These are phyloP conservation scores for Colletotrichum liriopes DNA, from an alignment of 2,329 filamentous ascomycete genomes.

Conservation along the genomic window DNA sequence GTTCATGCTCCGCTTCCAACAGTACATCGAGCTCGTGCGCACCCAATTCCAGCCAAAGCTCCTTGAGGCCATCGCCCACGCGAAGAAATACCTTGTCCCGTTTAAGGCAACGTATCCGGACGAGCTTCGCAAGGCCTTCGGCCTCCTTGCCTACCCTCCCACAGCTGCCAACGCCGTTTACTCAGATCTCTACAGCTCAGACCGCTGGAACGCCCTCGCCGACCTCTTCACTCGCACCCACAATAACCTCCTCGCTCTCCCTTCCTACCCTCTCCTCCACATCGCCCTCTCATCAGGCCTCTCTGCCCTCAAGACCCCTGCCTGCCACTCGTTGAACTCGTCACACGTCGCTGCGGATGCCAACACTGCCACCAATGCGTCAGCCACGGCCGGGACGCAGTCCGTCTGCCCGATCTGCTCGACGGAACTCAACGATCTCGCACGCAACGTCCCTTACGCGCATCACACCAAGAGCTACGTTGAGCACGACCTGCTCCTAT, in stretches of 20 bases:
- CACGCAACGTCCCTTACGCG: slow-evolving; percentile 90
- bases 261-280: slow-evolving; percentile 87
- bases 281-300: slow-evolving; percentile 92
- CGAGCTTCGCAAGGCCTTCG: slow-evolving; percentile 81
- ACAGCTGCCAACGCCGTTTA: slow-evolving; percentile 63
- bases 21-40: slow-evolving; percentile 93
- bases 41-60: slow-evolving; percentile 75
- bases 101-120: slow-evolving; percentile 78
- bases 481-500: slow-evolving; percentile 86
- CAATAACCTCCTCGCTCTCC: slow-evolving; percentile 87
- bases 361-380: slow-evolving; percentile 52
- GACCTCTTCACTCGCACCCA: slow-evolving; percentile 88
- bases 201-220: slow-evolving; percentile 84
- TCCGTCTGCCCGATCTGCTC: slow-evolving; percentile 93
- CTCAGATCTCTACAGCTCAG: slow-evolving; percentile 77
- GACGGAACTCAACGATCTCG: slow-evolving; percentile 93
- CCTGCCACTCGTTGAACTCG: slow-evolving; percentile 83
- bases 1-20: slow-evolving; percentile 93
- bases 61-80: slow-evolving; percentile 85
- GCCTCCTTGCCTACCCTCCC: slow-evolving; percentile 82
- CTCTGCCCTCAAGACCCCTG: slow-evolving; percentile 94
- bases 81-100: slow-evolving; percentile 83
- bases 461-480: slow-evolving; percentile 96
- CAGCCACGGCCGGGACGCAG: slow-evolving; percentile 41
- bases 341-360: slow-evolving; percentile 54